Base-by-base conservation (phyloP, 2,329 filamentous ascomycete genomes). In the Aspergillus sp. region DNA sequence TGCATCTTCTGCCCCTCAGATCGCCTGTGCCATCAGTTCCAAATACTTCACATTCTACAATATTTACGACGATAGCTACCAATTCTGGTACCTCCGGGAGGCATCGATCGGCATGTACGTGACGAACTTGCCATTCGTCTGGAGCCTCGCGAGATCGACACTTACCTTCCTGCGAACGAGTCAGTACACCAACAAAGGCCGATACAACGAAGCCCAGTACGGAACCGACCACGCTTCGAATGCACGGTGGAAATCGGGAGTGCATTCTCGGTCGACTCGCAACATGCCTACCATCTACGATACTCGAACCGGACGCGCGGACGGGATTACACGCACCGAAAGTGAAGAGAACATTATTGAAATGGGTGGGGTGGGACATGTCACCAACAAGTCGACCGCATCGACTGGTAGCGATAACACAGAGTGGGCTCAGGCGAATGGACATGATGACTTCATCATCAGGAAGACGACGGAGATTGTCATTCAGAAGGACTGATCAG, bases 51-150 rank as follows among this genome's bases (percentile, higher is more conserved):
- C 53, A 3, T 55, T 55, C 25, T 4, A 32, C 15, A 17, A 55
- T n/a, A 55, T 55, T 11, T 55, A 55, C 17, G 53, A 55, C 39
- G 36, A 44, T 41, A 55, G 53, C 25, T 55, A 55, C 23, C 53
- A 55, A 25, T 55, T 55, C 27, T 55, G 53, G 53, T 55, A 55
- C 53, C 53, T 55, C 1, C 23, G 53, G 3, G 53, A 55, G 11
- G 53, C 53, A 13, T 55, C 53, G 25, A 55, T 55, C 53, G 53
- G 53, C 25, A 55, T 55, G 53, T 55, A 55, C 53, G 53, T 55
- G 8, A 47, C 53, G 25, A 55, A 55, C 39, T 27, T 55, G 19
- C 53, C 53, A 4, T 55, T 55, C 19, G 53, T 55, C 8, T 55
- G 53, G 53, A 44, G 39, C 23, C 53, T 55, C n/a, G 53, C 53